Base-by-base conservation (phyloP, 1,284 basidiomycete genomes). In the Limonomyces culmigenus region DNA sequence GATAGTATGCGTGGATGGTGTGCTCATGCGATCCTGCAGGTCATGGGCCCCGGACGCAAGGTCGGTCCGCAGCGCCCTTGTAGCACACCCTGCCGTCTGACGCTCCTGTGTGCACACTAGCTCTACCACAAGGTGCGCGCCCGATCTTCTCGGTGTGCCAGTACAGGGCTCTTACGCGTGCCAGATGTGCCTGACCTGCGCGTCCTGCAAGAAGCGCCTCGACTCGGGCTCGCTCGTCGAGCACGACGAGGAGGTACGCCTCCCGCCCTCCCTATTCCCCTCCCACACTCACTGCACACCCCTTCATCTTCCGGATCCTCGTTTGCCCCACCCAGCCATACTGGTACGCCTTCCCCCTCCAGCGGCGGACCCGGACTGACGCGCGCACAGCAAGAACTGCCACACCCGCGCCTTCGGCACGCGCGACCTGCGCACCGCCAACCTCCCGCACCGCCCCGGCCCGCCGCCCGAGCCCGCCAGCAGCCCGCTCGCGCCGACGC, bases 31-130 rank as follows among this genome's bases (percentile, higher is more conserved):
- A 11, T 29, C 30, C 35, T 47, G 42, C 37, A 83, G 78, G 70
- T 70, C 38, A 74, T 85, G 66, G 80, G 81, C 29, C 78, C 78
- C 39, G 80, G 77, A 32, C 67, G 80, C 50, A 84, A 76, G 70
- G 80, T 80, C 45, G 64, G 45, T 27, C 23, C 23, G 8, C n/a
- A 8, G 23, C 8, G 8, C 23, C 8, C 8, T 8, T 27, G 8
- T 8, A 27, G n/a, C 23, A 27, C 23, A 27, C 23, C 23, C 23
- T n/a, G n/a, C n/a, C n/a, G n/a, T n/a, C n/a, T n/a, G n/a, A n/a
- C n/a, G n/a, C n/a, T n/a, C n/a, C n/a, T 33, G 12, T 30, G 6
- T 32, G 15, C 8, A 32, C 30, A 15, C 16, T 16, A 32, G 23
- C 23, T 27, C n/a, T 27, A 27, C 23, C 30, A 13, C 10, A 32